Evolutionary conservation across 345 rosid genomes (phyloP).

Genomic region (Aethionema arabicum): DNA sequence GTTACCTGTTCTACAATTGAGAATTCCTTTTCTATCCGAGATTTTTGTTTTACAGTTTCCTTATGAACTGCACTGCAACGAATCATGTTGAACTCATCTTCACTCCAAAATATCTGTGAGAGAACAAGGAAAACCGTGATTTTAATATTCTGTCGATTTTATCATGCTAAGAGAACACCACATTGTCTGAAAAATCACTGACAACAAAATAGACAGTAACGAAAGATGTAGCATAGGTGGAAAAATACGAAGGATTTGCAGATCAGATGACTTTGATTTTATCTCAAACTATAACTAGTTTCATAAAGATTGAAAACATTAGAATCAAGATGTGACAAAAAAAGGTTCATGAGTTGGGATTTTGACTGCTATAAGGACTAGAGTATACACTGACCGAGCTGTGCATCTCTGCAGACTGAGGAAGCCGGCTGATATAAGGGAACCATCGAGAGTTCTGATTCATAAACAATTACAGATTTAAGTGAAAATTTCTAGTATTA

Average conservation of each 20-base stretch:
- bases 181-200: neutral
- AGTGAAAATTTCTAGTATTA: neutral
- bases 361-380: neutral
- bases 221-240: slow-evolving; percentile 5
- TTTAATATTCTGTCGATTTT: neutral
- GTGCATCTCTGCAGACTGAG: slow-evolving; percentile 56
- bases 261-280: neutral
- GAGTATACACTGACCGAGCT: slow-evolving; percentile 50
- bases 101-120: slow-evolving; percentile 71
- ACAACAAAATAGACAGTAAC: slow-evolving; percentile 7
- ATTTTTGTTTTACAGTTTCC: slow-evolving; percentile 63
- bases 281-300: neutral
- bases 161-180: neutral
- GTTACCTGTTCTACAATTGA: slow-evolving; percentile 49
- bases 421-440: slow-evolving; percentile 72
- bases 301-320: neutral
- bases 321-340: neutral
- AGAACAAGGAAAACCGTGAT: slow-evolving; percentile 11
- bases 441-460: slow-evolving; percentile 70
- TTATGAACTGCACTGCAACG: slow-evolving; percentile 54
- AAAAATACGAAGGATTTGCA: neutral
- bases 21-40: slow-evolving; percentile 55
- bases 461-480: slow-evolving; percentile 22
- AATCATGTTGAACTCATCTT: slow-evolving; percentile 69
- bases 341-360: neutral